Conservation (phyloP, 2,329 filamentous ascomycete species). For the Graphilbum fragrans region DNA sequence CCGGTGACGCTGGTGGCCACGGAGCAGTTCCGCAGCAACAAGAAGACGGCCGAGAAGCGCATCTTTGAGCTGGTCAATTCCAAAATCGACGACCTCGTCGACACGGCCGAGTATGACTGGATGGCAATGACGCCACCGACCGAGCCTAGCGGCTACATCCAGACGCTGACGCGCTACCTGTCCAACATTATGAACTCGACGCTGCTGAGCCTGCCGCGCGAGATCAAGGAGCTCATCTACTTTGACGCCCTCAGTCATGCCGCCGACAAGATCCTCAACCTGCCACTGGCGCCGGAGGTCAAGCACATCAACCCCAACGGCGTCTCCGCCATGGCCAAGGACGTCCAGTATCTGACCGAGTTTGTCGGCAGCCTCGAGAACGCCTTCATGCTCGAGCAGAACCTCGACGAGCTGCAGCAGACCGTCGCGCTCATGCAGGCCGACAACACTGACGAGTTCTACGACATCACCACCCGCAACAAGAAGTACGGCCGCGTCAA, state of each 20-base stretch:
- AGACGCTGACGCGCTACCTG: constrained; percentile 83
- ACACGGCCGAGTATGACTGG: constrained; percentile 97
- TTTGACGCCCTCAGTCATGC: constrained; percentile 92
- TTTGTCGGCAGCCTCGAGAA: constrained; percentile 85
- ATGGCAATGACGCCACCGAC: constrained; percentile 43
- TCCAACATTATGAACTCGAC: constrained; percentile 96
- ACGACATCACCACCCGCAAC: constrained; percentile 79
- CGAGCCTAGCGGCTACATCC: constrained; percentile 87
- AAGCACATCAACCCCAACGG: constrained; percentile 81
- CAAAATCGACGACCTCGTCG: constrained; percentile 95
- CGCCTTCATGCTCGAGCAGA: constrained; percentile 71
- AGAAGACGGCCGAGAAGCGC: constrained; percentile 91
- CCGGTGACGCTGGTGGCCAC: constrained; percentile 74
- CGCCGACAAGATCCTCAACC: constrained; percentile 67
- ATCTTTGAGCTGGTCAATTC: constrained; percentile 98
- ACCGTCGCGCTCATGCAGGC: constrained; percentile 78
- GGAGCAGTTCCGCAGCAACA: constrained; percentile 74
- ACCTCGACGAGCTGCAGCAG: constrained; percentile 86
- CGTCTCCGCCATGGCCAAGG: constrained; percentile 66
- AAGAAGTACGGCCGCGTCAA: constrained; percentile 92
- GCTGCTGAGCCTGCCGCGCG: constrained; percentile 78
- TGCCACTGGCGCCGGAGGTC: constrained; percentile 68
- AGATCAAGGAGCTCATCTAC: constrained; percentile 96
- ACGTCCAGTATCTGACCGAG: constrained; percentile 70
- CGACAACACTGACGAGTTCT: constrained; percentile 94